Percentiles rank a stretch among this genome's conserved stretches.
Conservation (phyloP, 129 eudicot species). For the Ambrosia trifida region DNA sequence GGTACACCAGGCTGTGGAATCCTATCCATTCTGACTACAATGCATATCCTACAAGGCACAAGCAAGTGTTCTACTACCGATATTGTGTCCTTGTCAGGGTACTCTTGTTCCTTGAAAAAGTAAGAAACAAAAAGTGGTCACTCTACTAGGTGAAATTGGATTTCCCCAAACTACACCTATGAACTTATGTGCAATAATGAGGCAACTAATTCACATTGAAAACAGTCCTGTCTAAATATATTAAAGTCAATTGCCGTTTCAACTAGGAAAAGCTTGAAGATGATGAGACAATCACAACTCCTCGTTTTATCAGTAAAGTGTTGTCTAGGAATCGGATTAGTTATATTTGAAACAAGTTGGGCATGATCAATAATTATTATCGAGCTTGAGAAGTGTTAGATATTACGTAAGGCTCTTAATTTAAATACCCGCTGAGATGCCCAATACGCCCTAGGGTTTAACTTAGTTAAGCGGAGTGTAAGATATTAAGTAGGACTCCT, state of each 20-base stretch:
- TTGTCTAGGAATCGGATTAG: background rate
- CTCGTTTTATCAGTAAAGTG: background rate
- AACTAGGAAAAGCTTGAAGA: background rate
- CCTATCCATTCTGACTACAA: background rate
- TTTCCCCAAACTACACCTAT: background rate
- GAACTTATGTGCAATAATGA: background rate
- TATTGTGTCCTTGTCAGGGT: background rate
- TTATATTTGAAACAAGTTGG: background rate
- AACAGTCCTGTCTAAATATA: background rate
- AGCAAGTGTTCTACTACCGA: background rate
- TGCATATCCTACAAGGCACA: background rate
- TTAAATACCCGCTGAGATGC: background rate
- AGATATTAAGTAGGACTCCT: too few species aligned
- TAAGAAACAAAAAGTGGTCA: background rate
- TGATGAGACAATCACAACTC: background rate
- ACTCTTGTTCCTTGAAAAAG: background rate
- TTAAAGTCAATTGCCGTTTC: background rate
- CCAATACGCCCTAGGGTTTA: background rate
- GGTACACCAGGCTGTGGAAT: background rate
- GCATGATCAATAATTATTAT: background rate
- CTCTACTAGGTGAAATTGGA: background rate
- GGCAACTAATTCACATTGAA: slow-evolving; percentile 1
- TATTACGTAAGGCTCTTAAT: too few species aligned
- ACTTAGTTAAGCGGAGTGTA: too few species aligned
- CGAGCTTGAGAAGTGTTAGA: background rate